A percentile compares a stretch with the other conserved stretches of the same genome.
Conservation (phyloP, 345 rosid genomes). For the Populus deltoides region DNA sequence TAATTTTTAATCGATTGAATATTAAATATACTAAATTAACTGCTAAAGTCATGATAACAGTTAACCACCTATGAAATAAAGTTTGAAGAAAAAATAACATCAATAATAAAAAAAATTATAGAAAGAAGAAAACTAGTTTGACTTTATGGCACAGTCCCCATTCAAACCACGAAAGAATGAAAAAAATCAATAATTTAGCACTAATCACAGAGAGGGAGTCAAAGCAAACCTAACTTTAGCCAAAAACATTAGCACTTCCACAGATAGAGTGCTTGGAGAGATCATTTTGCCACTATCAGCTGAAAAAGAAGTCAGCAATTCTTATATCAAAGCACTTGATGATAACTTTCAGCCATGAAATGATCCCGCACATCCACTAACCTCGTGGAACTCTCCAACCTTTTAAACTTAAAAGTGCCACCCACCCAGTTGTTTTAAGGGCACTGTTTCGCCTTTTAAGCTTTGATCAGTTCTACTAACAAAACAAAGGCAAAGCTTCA, state of each 20-base stretch:
- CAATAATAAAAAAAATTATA: no score
- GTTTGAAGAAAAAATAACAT: no score
- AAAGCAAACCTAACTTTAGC: background rate
- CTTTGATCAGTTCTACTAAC: conserved; percentile 22
- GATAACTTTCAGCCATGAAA: background rate
- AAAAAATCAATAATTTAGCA: no score
- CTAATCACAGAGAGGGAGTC: background rate
- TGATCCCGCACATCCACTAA: background rate
- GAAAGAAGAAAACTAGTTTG: no score
- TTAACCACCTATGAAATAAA: no score
- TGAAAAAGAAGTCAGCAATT: conserved; percentile 9
- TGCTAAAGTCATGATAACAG: no score
- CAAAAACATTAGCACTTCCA: background rate
- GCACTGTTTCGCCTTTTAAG: conserved; percentile 16
- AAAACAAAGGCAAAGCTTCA: background rate
- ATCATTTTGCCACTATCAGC: background rate
- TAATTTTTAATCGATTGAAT: no score
- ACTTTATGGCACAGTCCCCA: no score
- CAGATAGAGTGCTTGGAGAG: background rate
- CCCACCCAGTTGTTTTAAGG: conserved; percentile 6
- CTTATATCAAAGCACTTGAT: background rate
- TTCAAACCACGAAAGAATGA: no score
- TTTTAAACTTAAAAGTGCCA: background rate
- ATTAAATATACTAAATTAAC: no score
- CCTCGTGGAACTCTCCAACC: background rate